phyloP scores from a whole-genome alignment of 2,329 filamentous ascomycete genomes.

The Stachybotrys elegans region DNA sequence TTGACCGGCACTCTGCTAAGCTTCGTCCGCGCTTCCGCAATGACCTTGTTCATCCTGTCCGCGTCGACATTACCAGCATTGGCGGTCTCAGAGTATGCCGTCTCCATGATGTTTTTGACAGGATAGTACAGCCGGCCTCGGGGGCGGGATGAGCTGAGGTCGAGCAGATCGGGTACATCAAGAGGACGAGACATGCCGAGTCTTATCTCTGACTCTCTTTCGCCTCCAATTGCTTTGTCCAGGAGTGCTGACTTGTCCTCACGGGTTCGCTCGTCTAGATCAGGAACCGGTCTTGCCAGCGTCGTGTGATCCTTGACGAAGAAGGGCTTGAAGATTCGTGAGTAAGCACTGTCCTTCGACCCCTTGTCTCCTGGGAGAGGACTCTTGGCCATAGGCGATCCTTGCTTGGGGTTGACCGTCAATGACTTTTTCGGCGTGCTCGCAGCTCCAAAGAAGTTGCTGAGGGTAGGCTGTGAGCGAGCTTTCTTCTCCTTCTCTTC shows the following conservation, averaged over 20 bases:
- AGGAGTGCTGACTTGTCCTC: constrained; percentile 45
- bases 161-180: constrained; percentile 39
- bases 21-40: constrained; percentile 28
- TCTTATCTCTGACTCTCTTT: constrained; percentile 36
- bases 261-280: constrained; percentile 53
- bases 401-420: background rate
- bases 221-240: constrained; percentile 45
- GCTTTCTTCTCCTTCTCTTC: constrained; percentile 45
- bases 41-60: constrained; percentile 27
- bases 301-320: constrained; percentile 68
- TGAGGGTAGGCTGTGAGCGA: constrained; percentile 41
- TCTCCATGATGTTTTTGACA: constrained; percentile 58
- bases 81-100: constrained; percentile 43
- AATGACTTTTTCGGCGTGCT: constrained; percentile 33
- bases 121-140: constrained; percentile 45
- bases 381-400: background rate
- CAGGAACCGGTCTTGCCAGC: constrained; percentile 57
- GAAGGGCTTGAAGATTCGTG: constrained; percentile 74
- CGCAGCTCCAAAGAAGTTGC: constrained; percentile 39
- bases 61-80: constrained; percentile 29
- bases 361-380: constrained; percentile 22
- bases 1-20: constrained; percentile 58
- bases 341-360: constrained; percentile 48
- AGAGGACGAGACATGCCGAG: constrained; percentile 38
- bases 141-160: constrained; percentile 30